Percentiles rank a stretch among this genome's conserved stretches.
These are phyloP conservation scores for Tubosaeta sp. DNA, from an alignment of 768 basidiomycete species.

Conservation along the genomic window DNA sequence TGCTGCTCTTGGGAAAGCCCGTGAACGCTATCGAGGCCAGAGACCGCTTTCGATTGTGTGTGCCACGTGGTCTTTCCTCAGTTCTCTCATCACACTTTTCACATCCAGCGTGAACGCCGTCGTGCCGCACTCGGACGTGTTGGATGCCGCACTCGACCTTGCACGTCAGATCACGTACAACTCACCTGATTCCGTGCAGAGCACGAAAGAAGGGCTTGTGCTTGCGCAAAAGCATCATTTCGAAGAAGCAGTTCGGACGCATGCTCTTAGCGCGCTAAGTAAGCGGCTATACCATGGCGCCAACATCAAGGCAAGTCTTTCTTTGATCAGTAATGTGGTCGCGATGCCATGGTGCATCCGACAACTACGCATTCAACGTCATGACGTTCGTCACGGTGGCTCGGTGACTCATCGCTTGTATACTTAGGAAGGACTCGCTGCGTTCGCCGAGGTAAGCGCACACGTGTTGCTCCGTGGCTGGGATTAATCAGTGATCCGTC, in stretches of 20 bases:
- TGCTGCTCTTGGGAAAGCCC: conserved; percentile 69
- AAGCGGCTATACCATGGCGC: conserved; percentile 52
- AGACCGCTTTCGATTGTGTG: conserved; percentile 71
- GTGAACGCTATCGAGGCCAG: conserved; percentile 65
- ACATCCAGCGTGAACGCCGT: conserved; percentile 62
- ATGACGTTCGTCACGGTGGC: not conserved
- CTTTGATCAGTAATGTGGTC: not conserved
- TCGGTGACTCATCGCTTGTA: conserved; percentile 16
- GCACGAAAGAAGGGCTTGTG: conserved; percentile 67
- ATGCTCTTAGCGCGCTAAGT: conserved; percentile 45
- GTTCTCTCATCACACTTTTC: conserved; percentile 1
- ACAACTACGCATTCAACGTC: not conserved
- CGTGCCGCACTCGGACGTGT: conserved; percentile 48
- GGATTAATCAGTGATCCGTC: not conserved
- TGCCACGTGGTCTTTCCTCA: conserved; percentile 13
- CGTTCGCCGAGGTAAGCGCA: conserved; percentile 45
- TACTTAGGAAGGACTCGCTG: conserved; percentile 61
- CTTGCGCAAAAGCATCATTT: conserved; percentile 50
- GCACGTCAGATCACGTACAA: conserved; percentile 58
- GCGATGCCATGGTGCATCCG: not conserved
- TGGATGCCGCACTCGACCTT: conserved; percentile 57
- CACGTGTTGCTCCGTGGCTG: not conserved
- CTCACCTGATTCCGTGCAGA: conserved; percentile 77
- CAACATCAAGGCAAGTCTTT: conserved; percentile 61
- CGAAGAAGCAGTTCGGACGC: conserved; percentile 46